Conservation (phyloP, 805 yeast genomes). For the Geotrichum ghanense region DNA sequence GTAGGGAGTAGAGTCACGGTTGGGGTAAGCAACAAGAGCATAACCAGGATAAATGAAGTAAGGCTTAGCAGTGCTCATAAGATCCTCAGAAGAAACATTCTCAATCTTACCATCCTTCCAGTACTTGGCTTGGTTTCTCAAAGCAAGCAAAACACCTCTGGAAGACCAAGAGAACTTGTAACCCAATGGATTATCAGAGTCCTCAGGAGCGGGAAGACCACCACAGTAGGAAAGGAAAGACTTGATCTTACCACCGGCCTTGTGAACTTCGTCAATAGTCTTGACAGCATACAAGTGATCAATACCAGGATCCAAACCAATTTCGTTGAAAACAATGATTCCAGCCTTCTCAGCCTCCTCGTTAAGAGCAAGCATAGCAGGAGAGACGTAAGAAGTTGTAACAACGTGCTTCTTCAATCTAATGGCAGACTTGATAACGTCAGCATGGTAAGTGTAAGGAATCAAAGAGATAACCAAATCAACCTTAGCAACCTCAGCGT, state of each 20-base stretch:
- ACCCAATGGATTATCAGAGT: conserved; percentile 95
- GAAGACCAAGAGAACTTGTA: conserved; percentile 99
- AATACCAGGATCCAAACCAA: conserved; percentile 97
- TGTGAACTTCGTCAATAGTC: conserved; percentile 95
- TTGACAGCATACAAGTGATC: conserved; percentile 98
- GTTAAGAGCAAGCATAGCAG: conserved; percentile 79
- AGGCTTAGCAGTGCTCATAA: conserved; percentile 92
- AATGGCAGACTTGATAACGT: conserved; percentile 89
- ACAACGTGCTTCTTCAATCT: conserved; percentile 79
- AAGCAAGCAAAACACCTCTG: conserved; percentile 91
- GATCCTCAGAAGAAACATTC: conserved; percentile 72
- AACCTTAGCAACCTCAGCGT: conserved; percentile 59
- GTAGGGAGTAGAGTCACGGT: conserved; percentile 94
- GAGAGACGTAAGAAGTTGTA: conserved; percentile 95
- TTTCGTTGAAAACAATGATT: conserved; percentile 95
- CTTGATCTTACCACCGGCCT: conserved; percentile 79
- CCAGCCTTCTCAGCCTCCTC: conserved; percentile 84
- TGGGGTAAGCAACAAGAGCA: conserved; percentile 91
- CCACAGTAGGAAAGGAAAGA: conserved; percentile 97
- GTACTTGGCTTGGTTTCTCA: conserved; percentile 86
- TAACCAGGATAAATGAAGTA: conserved; percentile 93
- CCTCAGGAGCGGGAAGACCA: conserved; percentile 97
- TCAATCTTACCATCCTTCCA: conserved; percentile 79
- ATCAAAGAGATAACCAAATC: conserved; percentile 91
- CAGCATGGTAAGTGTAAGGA: conserved; percentile 90